Conservation (phyloP, 2,329 filamentous ascomycete genomes). For the Sarocladium oryzae region DNA sequence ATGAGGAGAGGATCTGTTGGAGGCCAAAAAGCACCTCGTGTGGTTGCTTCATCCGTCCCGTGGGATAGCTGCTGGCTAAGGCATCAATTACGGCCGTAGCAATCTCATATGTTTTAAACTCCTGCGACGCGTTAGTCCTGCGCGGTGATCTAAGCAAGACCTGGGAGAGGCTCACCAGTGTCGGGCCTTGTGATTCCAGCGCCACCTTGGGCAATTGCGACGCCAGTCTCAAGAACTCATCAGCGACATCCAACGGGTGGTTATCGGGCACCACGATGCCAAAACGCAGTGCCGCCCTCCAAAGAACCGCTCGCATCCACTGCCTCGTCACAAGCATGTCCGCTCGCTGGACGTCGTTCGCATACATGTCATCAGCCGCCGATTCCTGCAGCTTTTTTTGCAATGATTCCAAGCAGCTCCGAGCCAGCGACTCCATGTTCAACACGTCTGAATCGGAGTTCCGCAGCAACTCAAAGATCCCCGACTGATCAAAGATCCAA, state of each 20-base stretch:
- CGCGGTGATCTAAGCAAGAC: no score
- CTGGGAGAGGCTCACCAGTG: conserved; percentile 25
- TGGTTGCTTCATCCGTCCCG: conserved; percentile 18
- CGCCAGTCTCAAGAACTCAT: conserved; percentile 37
- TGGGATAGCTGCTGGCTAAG: conserved; percentile 19
- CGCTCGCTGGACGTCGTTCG: conserved; percentile 42
- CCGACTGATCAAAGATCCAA: conserved; percentile 42
- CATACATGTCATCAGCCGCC: conserved; percentile 22
- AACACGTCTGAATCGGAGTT: conserved; percentile 27
- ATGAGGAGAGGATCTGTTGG: conserved; percentile 33
- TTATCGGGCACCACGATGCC: conserved; percentile 23
- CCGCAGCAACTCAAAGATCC: conserved; percentile 40
- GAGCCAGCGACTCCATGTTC: conserved; percentile 22
- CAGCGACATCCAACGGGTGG: conserved; percentile 37
- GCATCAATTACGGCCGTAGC: conserved; percentile 37
- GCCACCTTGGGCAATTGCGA: conserved; percentile 37
- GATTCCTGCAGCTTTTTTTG: conserved; percentile 30
- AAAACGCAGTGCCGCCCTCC: conserved; percentile 32
- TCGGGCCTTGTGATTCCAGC: conserved; percentile 42
- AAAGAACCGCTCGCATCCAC: conserved; percentile 44
- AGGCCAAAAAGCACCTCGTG: conserved; percentile 30
- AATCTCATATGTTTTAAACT: conserved; percentile 42
- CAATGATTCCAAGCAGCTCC: conserved; percentile 30
- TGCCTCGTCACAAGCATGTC: conserved; percentile 43
- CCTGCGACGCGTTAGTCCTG: conserved; percentile 13